These are phyloP conservation scores for Cyberlindnera samutprakarnensis DNA, from an alignment of 805 yeast genomes.

Conservation along the genomic window DNA sequence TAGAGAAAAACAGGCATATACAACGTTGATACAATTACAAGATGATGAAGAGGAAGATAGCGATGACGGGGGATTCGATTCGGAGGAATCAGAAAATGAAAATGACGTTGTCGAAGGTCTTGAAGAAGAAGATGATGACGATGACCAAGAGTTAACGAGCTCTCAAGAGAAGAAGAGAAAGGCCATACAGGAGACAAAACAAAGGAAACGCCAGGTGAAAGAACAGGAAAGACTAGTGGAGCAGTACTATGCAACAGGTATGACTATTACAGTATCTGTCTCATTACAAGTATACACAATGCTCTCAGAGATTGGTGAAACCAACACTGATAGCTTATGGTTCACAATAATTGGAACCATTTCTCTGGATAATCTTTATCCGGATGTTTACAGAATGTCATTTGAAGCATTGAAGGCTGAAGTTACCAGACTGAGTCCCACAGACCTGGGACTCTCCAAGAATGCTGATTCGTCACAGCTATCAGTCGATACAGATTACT, in stretches of 20 bases:
- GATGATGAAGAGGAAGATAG: conserved; percentile 30
- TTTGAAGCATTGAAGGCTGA: conserved; percentile 78
- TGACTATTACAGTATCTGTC: conserved; percentile 65
- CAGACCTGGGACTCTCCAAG: conserved; percentile 23
- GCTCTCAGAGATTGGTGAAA: conserved; percentile 76
- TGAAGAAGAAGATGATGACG: conserved; percentile 19
- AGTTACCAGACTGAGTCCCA: conserved; percentile 58
- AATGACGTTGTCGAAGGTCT: conserved; percentile 22
- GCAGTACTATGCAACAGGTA: conserved; percentile 77
- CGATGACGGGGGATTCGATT: conserved; percentile 25
- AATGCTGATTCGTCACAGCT: conserved; percentile 40
- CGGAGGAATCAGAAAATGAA: conserved; percentile 24
- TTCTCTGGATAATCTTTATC: conserved; percentile 65
- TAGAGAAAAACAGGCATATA: conserved; percentile 57
- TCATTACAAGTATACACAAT: conserved; percentile 78
- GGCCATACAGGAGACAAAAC: conserved; percentile 26
- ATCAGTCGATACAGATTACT: conserved; percentile 73
- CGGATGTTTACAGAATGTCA: conserved; percentile 64
- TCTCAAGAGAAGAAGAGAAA: conserved; percentile 22
- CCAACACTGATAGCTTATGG: conserved; percentile 68
- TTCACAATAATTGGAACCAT: conserved; percentile 82
- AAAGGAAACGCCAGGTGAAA: conserved; percentile 34
- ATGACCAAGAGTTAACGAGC: conserved; percentile 21
- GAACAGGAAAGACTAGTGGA: conserved; percentile 53
- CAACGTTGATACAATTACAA: conserved; percentile 36